Evolutionary conservation across 352 stramenopile genomes (phyloP), one percentile per base, ranked within the genome.

Genomic region (Globisporangium emineosum): DNA sequence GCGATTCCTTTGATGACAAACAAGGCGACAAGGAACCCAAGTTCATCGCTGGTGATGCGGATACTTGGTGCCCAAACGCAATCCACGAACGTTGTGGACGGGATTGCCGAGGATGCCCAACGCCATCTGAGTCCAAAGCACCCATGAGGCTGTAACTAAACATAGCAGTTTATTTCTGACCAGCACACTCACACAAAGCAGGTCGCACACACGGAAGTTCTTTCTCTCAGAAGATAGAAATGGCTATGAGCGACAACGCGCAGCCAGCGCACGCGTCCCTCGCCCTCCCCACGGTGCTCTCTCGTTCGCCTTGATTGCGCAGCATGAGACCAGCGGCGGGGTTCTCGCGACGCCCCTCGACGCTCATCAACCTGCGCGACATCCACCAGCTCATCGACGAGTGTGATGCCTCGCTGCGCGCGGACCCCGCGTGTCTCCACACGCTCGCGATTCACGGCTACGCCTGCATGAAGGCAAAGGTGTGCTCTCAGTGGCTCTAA

Each of bases 401-500:
- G 53, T 91, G 82, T 60, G 68, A 86, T 37, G 58, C 42, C n/a
- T 68, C 67, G 40, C 65, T 91, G 2, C n/a, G 65, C 29, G 23
- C 49, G 4, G 68, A 89, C 6, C 77, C 84, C 13, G 60, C 56
- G 5, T 90, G 79, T 71, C 68, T 93, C 56, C 73, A 88, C 60
- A 81, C 82, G 12, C 77, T 73, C 17, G 81, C 83, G 1, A 73
- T 91, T 0, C 82, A 79, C 5, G 84, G 76, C 19, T 81, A 93
- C 47, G 77, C 84, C 2, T 89, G 69, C 45, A 81, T 93, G 72
- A 90, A 91, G 62, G 76, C 76, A 47, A 90, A 90, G 62, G 59
- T 76, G 32, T 3, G 32, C 7, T 13, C n/a, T 32, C 5, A 21
- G 32, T 42, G 43, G 6, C 15, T 30, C 5, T 30, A 19, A n/a